Conservation (phyloP, 2,329 filamentous ascomycete genomes). For the Lecanicillium sp. region DNA sequence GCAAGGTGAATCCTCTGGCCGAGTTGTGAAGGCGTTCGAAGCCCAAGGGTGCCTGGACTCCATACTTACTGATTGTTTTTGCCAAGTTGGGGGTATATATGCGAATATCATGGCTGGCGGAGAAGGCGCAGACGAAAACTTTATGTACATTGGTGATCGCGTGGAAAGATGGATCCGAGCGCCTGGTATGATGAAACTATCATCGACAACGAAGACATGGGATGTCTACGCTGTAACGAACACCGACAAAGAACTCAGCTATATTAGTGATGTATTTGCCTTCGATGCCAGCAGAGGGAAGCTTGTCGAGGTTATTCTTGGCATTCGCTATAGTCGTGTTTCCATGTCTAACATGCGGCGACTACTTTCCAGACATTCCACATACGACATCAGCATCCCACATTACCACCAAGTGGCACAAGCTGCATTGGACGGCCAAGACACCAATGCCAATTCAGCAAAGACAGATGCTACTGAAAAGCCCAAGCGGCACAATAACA, state of each 20-base stretch:
- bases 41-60: slow-evolving; percentile 22
- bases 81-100: slow-evolving; percentile 32
- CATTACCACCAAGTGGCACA: too few species aligned
- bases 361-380: slow-evolving; percentile 2
- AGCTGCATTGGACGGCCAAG: too few species aligned
- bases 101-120: slow-evolving; percentile 30
- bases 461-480: not conserved
- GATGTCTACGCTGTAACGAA: slow-evolving; percentile 12
- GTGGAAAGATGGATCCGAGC: slow-evolving; percentile 28
- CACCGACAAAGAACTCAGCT: not conserved
- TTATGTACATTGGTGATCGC: slow-evolving; percentile 29
- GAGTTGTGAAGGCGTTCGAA: slow-evolving; percentile 19
- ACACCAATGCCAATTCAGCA: too few species aligned
- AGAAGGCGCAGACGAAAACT: slow-evolving; percentile 5
- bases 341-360: slow-evolving; percentile 11
- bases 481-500: slow-evolving; percentile 9
- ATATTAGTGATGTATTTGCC: slow-evolving; percentile 12
- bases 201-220: not conserved
- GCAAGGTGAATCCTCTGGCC: slow-evolving; percentile 25
- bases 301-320: slow-evolving; percentile 13
- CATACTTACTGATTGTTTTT: slow-evolving; percentile 26
- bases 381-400: not conserved
- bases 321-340: slow-evolving; percentile 14
- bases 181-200: slow-evolving; percentile 16
- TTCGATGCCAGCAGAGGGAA: slow-evolving; percentile 7